Percentiles rank a stretch among this genome's conserved stretches.
phyloP scores from a whole-genome alignment of 2,329 filamentous ascomycete genomes.

The Aureobasidium sp. region DNA sequence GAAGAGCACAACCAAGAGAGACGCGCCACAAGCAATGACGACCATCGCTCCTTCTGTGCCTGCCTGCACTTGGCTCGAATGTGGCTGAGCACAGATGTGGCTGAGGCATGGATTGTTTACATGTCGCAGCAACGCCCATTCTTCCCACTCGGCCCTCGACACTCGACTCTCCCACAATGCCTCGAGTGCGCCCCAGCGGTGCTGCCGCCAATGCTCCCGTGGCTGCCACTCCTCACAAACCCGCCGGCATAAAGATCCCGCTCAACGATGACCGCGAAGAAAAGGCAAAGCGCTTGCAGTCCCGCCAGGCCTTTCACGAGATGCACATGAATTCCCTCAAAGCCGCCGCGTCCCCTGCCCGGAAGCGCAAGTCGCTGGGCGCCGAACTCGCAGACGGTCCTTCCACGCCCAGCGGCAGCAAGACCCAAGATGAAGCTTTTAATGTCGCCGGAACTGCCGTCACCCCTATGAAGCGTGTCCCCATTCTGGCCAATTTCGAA shows the following conservation, averaged over 20 bases:
- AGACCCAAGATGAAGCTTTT: conserved; percentile 49
- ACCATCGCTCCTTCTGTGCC: no score
- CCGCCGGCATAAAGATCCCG: conserved; percentile 65
- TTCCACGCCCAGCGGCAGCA: conserved; percentile 37
- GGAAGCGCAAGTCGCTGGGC: conserved; percentile 54
- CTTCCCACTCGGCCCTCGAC: neutral
- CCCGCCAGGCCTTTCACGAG: conserved; percentile 80
- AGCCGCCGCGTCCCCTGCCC: conserved; percentile 66
- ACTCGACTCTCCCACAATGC: conserved; percentile 30
- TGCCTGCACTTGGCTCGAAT: neutral
- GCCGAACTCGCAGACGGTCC: conserved; percentile 39
- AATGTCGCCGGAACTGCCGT: conserved; percentile 65
- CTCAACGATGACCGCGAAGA: conserved; percentile 93
- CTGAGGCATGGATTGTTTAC: neutral
- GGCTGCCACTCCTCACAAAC: conserved; percentile 46
- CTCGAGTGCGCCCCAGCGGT: conserved; percentile 25
- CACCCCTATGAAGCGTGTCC: conserved; percentile 93
- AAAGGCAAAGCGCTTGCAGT: conserved; percentile 80
- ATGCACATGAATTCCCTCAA: conserved; percentile 89
- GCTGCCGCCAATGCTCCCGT: conserved; percentile 38
- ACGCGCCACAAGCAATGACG: neutral
- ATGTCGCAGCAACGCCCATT: no score
- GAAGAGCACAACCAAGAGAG: no score
- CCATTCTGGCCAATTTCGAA: conserved; percentile 94
- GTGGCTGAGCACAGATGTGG: neutral